Conservation (phyloP, 768 basidiomycete species). For the Lactifluus volemus region DNA sequence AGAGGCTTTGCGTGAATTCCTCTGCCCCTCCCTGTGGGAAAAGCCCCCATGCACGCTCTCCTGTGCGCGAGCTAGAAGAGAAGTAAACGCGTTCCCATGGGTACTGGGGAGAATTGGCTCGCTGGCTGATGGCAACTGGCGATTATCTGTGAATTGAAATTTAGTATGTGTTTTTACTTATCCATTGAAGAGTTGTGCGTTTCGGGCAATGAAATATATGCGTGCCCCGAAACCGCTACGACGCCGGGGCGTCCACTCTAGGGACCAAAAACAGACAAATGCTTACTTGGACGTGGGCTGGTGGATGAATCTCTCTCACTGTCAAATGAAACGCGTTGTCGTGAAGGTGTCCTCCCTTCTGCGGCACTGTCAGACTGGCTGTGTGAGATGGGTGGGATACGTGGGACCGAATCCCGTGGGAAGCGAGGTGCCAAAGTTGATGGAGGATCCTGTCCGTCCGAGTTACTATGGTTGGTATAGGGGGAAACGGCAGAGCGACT, state of each 20-base stretch:
- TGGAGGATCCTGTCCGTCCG: constrained; percentile 30
- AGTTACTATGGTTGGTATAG: constrained; percentile 27
- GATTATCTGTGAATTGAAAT: background rate
- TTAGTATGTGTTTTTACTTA: background rate
- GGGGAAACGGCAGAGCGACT: constrained; percentile 25
- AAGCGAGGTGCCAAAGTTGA: background rate
- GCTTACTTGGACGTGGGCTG: constrained; percentile 34
- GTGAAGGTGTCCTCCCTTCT: constrained; percentile 35
- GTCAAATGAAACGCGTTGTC: constrained; percentile 48
- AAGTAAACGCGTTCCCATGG: background rate
- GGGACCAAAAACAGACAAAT: constrained; percentile 15
- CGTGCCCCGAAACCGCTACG: background rate
- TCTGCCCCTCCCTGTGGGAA: constrained; percentile 1
- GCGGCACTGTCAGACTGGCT: constrained; percentile 31
- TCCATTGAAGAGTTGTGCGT: background rate
- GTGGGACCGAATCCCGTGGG: constrained; percentile 15
- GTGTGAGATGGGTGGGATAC: constrained; percentile 16
- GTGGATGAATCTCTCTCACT: constrained; percentile 38
- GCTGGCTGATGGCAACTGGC: constrained; percentile 8
- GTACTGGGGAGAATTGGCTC: constrained; percentile 12
- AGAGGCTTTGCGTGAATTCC: constrained; percentile 17
- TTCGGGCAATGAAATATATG: background rate
- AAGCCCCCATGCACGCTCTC: background rate
- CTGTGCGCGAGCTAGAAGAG: constrained; percentile 8
- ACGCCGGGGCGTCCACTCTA: background rate